These are phyloP conservation scores for Nothopassalora personata DNA, from an alignment of 2,329 filamentous ascomycete species.

Conservation along the genomic window DNA sequence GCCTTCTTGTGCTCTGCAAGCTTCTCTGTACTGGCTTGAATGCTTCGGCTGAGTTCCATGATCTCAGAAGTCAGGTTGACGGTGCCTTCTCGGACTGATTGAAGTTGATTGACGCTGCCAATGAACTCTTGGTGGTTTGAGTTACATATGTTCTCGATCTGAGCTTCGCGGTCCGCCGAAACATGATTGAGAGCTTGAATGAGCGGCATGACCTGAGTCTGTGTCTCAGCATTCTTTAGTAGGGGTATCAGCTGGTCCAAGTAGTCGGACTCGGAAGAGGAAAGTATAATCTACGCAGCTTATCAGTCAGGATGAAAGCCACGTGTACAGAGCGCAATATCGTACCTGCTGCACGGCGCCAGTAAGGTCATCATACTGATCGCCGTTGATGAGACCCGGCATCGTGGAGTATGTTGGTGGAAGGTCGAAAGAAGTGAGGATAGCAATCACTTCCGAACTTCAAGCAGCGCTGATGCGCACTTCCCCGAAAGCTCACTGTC, in stretches of 20 bases:
- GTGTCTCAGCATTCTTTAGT: conserved; percentile 78
- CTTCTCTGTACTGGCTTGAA: conserved; percentile 90
- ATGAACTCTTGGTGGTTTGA: conserved; percentile 97
- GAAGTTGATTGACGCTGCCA: conserved; percentile 86
- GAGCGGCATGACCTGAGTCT: conserved; percentile 60
- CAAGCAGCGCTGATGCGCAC: background rate
- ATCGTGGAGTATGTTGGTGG: conserved; percentile 18
- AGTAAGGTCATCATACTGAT: conserved; percentile 45
- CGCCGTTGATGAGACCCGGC: conserved; percentile 34
- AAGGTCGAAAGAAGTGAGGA: background rate
- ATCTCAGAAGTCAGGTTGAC: conserved; percentile 87
- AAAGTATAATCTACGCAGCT: conserved; percentile 71
- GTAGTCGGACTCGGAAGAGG: conserved; percentile 86
- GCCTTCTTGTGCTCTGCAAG: conserved; percentile 91
- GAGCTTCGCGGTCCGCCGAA: conserved; percentile 76
- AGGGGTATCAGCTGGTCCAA: conserved; percentile 93
- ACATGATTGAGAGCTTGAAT: conserved; percentile 75
- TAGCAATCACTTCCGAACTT: background rate
- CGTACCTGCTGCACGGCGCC: conserved; percentile 47
- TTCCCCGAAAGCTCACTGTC: background rate
- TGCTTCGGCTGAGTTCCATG: conserved; percentile 84
- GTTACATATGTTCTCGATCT: conserved; percentile 91
- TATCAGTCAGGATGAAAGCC: conserved; percentile 10
- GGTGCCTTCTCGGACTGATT: conserved; percentile 84
- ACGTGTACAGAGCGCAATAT: background rate